These are phyloP conservation scores for Epichloe bromicola DNA, from an alignment of 2,329 filamentous ascomycete species.

Conservation along the genomic window DNA sequence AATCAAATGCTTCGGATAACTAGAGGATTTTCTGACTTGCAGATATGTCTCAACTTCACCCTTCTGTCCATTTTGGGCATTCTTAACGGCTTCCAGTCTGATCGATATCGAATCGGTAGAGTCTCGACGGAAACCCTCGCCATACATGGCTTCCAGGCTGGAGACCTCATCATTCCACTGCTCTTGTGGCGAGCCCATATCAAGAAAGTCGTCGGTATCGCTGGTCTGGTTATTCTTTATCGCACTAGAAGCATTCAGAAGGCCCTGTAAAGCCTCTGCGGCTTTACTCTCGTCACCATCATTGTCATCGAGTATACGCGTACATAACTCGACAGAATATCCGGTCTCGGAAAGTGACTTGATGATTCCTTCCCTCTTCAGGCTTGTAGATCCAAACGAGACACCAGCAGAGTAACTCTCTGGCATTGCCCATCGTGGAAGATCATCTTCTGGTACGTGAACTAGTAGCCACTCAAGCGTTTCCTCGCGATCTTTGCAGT, in stretches of 20 bases:
- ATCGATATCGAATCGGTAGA: conserved; percentile 58
- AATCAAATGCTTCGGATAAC: conserved; percentile 61
- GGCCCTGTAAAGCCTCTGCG: conserved; percentile 63
- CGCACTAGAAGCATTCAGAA: conserved; percentile 18
- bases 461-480: conserved; percentile 92
- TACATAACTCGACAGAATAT: conserved; percentile 75
- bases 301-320: conserved; percentile 59
- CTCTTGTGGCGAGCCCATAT: conserved; percentile 41
- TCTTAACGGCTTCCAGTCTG: conserved; percentile 43
- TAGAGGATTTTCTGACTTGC: conserved; percentile 57
- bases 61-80: conserved; percentile 36
- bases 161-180: conserved; percentile 77
- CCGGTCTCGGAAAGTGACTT: conserved; percentile 72
- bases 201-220: conserved; percentile 29
- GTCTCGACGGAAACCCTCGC: conserved; percentile 52
- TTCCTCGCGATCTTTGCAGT: conserved; percentile 87
- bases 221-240: conserved; percentile 4
- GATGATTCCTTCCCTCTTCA: conserved; percentile 69
- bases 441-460: conserved; percentile 90
- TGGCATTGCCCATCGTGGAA: conserved; percentile 85
- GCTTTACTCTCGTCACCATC: conserved; percentile 62
- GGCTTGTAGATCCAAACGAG: conserved; percentile 67
- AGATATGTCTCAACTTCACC: conserved; percentile 39
- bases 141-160: conserved; percentile 77
- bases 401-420: conserved; percentile 87